Base-by-base conservation (phyloP, 257 asterid species). In the Forsythia suspensa region DNA sequence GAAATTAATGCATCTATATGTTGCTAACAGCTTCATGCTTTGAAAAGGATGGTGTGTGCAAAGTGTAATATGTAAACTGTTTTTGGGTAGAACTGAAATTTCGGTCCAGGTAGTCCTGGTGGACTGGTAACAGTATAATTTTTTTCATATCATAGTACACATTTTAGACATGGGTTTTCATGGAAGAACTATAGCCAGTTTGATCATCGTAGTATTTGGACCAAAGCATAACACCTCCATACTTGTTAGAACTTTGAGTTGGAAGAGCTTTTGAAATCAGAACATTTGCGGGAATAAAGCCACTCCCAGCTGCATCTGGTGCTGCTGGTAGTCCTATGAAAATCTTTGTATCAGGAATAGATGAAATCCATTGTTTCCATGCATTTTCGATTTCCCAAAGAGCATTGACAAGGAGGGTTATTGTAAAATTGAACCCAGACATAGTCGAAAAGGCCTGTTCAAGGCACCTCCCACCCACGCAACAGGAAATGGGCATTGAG, bases 201-300 rank as follows among this genome's bases (percentile, higher is more conserved):
- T 87, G 76, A 77, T 85, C 89, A 77, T 88, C 91, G 77, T 86
- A 86, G 79, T 86, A 88, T 73, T 85, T 91, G 61, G 91, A 85
- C 91, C 92, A 88, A 0, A 91, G 85, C 96, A 90, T 91, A 2
- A 87, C 90, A 10, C 95, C 92, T 73, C 94, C 93, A 83, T 87
- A 91, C 82, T 85, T 88, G 5, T 68, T n/a, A 21, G 91, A 87
- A 0, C 90, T 83, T 87, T 87, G 80, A 7, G 82, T 88, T 3
- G 94, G 97, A 65, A 90, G 90, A 21, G 89, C 90, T 11, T 52
- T 68, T 0, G 87, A 84, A 13, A 43, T 86, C 73, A 90, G 68
- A 80, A 83, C 91, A 29, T 36, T 13, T 36, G 52, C 91, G 3
- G 89, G 90, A 74, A 92, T 83, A 61, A 87, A 87, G 7, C 94